phyloP scores from a whole-genome alignment of 768 basidiomycete species.

The Auriculariales sp. region DNA sequence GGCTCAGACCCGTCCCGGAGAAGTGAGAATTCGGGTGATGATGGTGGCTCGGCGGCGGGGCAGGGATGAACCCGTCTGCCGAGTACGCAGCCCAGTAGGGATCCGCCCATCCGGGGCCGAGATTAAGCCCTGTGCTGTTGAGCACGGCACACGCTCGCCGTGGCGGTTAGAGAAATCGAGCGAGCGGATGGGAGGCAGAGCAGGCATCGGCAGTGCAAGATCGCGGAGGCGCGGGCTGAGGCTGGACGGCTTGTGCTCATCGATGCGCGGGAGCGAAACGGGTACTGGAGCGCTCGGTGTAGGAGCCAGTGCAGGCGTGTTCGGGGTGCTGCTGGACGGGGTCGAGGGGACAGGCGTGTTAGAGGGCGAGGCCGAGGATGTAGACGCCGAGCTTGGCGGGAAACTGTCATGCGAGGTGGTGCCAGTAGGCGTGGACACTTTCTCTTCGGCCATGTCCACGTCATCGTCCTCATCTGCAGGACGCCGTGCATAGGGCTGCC shows the following conservation, averaged over 20 bases:
- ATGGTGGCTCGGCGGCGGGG: background rate
- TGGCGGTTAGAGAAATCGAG: background rate
- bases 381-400: background rate
- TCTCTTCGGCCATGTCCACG: too few species aligned
- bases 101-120: background rate
- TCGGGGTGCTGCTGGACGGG: background rate
- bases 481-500: too few species aligned
- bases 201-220: background rate
- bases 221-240: background rate
- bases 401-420: background rate
- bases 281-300: background rate
- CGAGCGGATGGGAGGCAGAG: background rate
- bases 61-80: too few species aligned
- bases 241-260: background rate
- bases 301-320: background rate
- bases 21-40: too few species aligned
- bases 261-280: background rate
- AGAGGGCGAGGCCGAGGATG: background rate
- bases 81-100: too few species aligned
- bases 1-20: too few species aligned
- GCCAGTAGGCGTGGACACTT: background rate
- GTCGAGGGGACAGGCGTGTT: background rate
- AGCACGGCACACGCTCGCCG: background rate
- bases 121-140: background rate
- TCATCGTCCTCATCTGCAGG: too few species aligned